Conservation (phyloP, 768 basidiomycete species). For the Artomyces pyxidatus region DNA sequence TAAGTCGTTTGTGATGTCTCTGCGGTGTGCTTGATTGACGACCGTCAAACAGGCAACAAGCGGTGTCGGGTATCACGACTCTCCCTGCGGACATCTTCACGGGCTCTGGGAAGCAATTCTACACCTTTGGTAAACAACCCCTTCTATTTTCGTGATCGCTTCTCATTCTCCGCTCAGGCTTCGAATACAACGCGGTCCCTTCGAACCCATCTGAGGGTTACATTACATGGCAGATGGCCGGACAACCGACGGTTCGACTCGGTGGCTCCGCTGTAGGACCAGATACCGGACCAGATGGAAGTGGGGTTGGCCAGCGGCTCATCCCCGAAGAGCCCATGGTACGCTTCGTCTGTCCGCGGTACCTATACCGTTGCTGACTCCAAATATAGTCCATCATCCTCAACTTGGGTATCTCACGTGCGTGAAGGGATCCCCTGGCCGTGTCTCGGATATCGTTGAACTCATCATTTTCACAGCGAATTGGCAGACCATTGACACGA, state of each 20-base stretch:
- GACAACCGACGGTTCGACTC: conserved; percentile 40
- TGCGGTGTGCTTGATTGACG: background rate
- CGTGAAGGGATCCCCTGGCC: conserved; percentile 10
- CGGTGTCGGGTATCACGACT: conserved; percentile 37
- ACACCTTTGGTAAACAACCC: conserved; percentile 34
- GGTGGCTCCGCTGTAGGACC: conserved; percentile 48
- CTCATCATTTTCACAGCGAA: conserved; percentile 29
- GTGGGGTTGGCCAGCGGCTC: conserved; percentile 50
- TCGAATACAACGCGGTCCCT: conserved; percentile 69
- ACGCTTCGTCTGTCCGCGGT: background rate
- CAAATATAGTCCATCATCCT: conserved; percentile 38
- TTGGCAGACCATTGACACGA: conserved; percentile 55
- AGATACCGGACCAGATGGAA: conserved; percentile 31
- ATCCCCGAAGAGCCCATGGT: conserved; percentile 49
- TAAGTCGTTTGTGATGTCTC: conserved; percentile 15
- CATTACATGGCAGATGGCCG: conserved; percentile 71
- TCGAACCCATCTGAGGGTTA: conserved; percentile 45
- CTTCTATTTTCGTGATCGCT: background rate
- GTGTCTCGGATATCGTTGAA: background rate
- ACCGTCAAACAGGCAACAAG: conserved; percentile 33
- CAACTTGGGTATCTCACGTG: conserved; percentile 56
- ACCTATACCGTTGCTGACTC: background rate
- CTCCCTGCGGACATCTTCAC: conserved; percentile 49
- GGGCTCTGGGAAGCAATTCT: conserved; percentile 44
- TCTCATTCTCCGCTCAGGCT: conserved; percentile 38